Evolutionary conservation across 2,329 filamentous ascomycete species (phyloP).

Genomic region (Aspergillus sp.): DNA sequence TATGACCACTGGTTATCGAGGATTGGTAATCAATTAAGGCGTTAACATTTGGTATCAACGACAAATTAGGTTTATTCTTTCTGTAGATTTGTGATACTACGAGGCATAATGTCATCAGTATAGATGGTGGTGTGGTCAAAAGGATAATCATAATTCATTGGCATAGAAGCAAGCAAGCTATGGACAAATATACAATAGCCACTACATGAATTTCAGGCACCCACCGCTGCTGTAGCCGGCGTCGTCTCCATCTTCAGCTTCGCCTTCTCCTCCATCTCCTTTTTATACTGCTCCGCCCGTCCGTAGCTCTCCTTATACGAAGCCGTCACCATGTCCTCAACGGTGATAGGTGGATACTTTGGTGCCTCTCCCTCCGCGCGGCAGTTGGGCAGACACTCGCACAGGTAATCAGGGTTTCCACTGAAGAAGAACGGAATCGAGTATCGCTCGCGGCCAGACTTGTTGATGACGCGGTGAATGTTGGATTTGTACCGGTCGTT

Average conservation of each 20-base stretch:
- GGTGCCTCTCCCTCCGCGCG: slow-evolving; percentile 35
- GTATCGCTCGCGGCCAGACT: slow-evolving; percentile 42
- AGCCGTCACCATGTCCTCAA: slow-evolving; percentile 42
- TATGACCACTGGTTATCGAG: not conserved
- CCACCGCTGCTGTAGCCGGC: slow-evolving; percentile 15
- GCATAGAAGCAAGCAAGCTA: not conserved
- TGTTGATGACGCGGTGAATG: slow-evolving; percentile 47
- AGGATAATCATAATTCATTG: not conserved
- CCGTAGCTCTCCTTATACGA: slow-evolving; percentile 50
- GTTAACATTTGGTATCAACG: too few species aligned
- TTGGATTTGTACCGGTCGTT: slow-evolving; percentile 48
- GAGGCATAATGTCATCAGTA: not conserved
- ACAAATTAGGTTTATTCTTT: too few species aligned
- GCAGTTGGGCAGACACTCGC: slow-evolving; percentile 48
- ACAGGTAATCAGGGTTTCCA: slow-evolving; percentile 48
- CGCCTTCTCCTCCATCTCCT: slow-evolving; percentile 29
- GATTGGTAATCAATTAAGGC: not conserved
- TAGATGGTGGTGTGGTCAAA: not conserved
- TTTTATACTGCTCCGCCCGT: slow-evolving; percentile 44
- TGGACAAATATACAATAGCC: not conserved
- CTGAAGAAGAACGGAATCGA: slow-evolving; percentile 47
- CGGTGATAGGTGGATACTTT: slow-evolving; percentile 48
- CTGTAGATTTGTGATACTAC: not conserved
- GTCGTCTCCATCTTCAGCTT: slow-evolving; percentile 8
- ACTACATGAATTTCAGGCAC: slow-evolving; percentile 12